Conservation (phyloP, 2,329 filamentous ascomycete species). For the Colletotrichum liriopes region DNA sequence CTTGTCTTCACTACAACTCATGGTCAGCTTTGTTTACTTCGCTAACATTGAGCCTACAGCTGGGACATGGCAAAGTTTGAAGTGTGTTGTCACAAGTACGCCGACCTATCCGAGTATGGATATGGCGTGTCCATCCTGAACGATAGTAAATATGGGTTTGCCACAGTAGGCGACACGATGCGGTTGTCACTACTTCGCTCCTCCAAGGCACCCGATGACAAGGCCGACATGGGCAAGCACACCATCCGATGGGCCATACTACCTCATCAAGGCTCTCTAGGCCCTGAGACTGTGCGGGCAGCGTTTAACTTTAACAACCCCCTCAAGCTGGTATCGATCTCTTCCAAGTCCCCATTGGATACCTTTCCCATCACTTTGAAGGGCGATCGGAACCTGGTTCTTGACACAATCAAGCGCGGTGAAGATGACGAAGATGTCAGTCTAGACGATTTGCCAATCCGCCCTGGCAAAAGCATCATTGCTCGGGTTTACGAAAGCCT, state of each 20-base stretch:
- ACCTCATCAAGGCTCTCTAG: slow-evolving; percentile 72
- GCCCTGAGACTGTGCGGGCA: slow-evolving; percentile 71
- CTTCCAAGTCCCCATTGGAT: background rate
- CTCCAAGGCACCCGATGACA: slow-evolving; percentile 78
- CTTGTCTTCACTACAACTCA: rapidly evolving
- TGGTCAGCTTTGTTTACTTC: background rate
- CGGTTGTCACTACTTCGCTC: slow-evolving; percentile 75
- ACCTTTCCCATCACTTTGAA: slow-evolving; percentile 62
- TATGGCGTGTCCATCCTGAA: slow-evolving; percentile 81
- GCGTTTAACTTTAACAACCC: slow-evolving; percentile 79
- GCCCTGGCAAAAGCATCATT: slow-evolving; percentile 64
- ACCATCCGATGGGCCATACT: slow-evolving; percentile 77
- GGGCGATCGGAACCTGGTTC: slow-evolving; percentile 66
- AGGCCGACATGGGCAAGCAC: slow-evolving; percentile 79
- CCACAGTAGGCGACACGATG: slow-evolving; percentile 78
- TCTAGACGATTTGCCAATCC: slow-evolving; percentile 24
- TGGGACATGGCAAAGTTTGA: slow-evolving; percentile 87
- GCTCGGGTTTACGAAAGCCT: slow-evolving; percentile 76
- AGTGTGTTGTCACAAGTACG: slow-evolving; percentile 83
- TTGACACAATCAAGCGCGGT: slow-evolving; percentile 77
- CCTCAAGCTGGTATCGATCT: slow-evolving; percentile 53
- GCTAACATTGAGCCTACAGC: background rate
- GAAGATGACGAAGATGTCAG: slow-evolving; percentile 63
- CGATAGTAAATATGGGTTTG: slow-evolving; percentile 80
- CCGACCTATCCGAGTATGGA: slow-evolving; percentile 77